These are phyloP conservation scores for Hevea brasiliensis DNA, from an alignment of 345 rosid species.

Conservation along the genomic window DNA sequence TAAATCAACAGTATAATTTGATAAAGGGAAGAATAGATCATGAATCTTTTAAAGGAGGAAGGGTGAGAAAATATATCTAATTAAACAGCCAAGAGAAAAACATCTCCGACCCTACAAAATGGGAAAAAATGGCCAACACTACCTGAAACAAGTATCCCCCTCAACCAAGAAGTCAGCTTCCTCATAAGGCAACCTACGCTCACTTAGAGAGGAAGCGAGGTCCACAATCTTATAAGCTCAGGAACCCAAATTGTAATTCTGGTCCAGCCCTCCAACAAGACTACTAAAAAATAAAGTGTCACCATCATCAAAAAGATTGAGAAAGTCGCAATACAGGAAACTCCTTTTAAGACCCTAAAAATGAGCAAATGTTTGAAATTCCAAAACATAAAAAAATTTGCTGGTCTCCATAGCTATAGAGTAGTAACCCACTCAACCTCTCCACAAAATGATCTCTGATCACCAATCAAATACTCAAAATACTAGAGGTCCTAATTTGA, in stretches of 20 bases:
- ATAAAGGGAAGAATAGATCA: too few relatives aligned
- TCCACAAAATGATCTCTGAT: neutral
- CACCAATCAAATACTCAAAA: neutral
- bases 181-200: neutral
- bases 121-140: neutral
- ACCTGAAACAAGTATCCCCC: neutral
- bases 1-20: too few relatives aligned
- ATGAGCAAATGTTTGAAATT: neutral
- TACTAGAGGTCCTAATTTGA: too few relatives aligned
- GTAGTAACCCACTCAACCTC: neutral
- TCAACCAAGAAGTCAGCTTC: conserved; percentile 7
- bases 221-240: neutral
- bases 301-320: neutral
- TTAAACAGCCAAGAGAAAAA: neutral
- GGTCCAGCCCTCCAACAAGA: neutral
- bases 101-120: neutral
- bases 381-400: neutral
- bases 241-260: neutral
- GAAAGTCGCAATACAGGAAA: neutral
- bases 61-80: neutral
- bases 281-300: neutral
- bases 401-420: neutral
- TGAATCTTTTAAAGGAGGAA: neutral
- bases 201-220: neutral
- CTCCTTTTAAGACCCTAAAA: neutral